phyloP scores from a whole-genome alignment of 257 asterid species.

The Nicotiana tabacum region DNA sequence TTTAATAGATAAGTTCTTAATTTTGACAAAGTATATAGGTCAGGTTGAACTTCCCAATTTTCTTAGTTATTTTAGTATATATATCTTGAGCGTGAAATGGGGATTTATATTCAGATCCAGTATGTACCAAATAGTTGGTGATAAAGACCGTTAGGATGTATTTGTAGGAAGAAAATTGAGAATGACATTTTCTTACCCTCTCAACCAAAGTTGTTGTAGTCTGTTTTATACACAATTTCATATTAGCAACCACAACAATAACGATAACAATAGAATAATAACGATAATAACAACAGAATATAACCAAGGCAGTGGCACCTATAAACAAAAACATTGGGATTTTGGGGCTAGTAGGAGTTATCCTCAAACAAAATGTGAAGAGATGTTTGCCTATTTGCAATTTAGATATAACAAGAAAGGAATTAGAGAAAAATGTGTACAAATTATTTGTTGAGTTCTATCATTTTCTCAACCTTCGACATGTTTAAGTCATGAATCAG shows the following conservation, averaged over 20 bases:
- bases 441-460: not conserved
- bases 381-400: not conserved
- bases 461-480: not conserved
- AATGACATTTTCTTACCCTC: not conserved
- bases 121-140: not conserved
- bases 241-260: not conserved
- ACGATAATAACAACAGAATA: not conserved
- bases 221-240: too few species aligned
- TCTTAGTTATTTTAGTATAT: too few species aligned
- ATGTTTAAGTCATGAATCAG: not conserved
- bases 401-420: not conserved
- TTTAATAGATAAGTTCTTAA: too few species aligned
- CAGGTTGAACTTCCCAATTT: too few species aligned
- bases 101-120: not conserved
- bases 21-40: too few species aligned
- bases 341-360: too few species aligned
- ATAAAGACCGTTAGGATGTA: not conserved
- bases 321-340: too few species aligned
- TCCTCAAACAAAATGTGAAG: too few species aligned
- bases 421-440: not conserved
- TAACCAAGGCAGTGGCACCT: too few species aligned
- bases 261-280: too few species aligned
- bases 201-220: not conserved
- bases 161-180: not conserved
- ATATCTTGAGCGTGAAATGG: not conserved